These are phyloP conservation scores for Huntiella moniliformis DNA, from an alignment of 2,329 filamentous ascomycete genomes.

Conservation along the genomic window DNA sequence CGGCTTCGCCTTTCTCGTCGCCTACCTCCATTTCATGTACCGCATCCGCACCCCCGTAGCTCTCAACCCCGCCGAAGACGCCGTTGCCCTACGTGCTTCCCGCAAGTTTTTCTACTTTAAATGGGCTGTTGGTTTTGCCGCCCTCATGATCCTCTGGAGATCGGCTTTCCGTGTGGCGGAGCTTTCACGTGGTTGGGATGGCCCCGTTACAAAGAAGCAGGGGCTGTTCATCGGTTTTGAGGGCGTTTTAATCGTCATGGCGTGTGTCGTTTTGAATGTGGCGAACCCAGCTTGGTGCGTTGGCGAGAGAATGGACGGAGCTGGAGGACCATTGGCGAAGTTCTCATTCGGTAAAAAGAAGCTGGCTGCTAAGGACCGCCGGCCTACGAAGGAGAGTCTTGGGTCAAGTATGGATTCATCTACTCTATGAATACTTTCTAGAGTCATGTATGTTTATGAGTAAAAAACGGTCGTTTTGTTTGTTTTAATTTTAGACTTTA, in stretches of 20 bases:
- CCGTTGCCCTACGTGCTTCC: constrained; percentile 22
- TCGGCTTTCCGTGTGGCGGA: constrained; percentile 49
- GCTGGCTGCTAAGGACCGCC: not conserved
- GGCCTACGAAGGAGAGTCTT: not conserved
- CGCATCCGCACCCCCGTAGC: constrained; percentile 19
- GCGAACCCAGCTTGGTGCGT: constrained; percentile 24
- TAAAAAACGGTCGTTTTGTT: not conserved
- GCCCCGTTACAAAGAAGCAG: constrained; percentile 36
- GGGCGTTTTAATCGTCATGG: constrained; percentile 31
- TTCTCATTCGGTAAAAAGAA: constrained; percentile 1
- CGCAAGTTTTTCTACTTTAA: constrained; percentile 34
- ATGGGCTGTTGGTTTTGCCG: constrained; percentile 34
- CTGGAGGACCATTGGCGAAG: constrained; percentile 12
- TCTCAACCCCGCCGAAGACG: constrained; percentile 22
- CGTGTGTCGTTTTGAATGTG: constrained; percentile 25
- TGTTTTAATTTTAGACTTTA: not conserved
- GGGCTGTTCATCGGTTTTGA: constrained; percentile 39
- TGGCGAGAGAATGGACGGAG: constrained; percentile 16
- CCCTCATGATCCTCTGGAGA: constrained; percentile 44
- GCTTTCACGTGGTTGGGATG: constrained; percentile 43
- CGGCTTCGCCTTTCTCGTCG: constrained; percentile 25
- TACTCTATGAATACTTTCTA: too few relatives aligned
- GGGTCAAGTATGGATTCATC: too few relatives aligned
- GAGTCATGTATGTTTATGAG: not conserved
- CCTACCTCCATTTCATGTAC: constrained; percentile 26